Evolutionary conservation across 1,139 yeast genomes (phyloP).

Genomic region (Lodderomyces theae): DNA sequence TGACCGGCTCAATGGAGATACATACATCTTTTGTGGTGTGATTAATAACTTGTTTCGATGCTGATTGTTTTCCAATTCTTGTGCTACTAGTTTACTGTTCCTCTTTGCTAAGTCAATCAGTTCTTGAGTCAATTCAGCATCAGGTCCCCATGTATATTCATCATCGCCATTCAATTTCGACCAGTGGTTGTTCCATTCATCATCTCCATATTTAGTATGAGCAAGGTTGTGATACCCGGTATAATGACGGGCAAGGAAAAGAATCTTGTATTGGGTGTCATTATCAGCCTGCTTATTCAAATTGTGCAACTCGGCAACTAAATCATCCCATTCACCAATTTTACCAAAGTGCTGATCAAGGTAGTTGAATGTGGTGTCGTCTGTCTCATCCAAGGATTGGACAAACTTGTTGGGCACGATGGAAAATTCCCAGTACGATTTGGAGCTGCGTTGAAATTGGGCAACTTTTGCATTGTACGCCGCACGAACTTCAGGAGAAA

Average conservation of each 20-base stretch:
- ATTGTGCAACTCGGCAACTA: slow-evolving; percentile 22
- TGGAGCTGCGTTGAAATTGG: slow-evolving; percentile 12
- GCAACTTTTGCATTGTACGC: slow-evolving; percentile 17
- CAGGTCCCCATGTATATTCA: slow-evolving; percentile 46
- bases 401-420: slow-evolving; percentile 37
- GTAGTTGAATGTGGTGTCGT: slow-evolving; percentile 38
- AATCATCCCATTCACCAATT: slow-evolving; percentile 32
- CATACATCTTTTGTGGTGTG: slow-evolving; percentile 31
- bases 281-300: slow-evolving; percentile 28
- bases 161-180: slow-evolving; percentile 44
- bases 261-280: slow-evolving; percentile 32
- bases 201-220: slow-evolving; percentile 40
- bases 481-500: slow-evolving; percentile 13
- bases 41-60: slow-evolving; percentile 18
- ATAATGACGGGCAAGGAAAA: slow-evolving; percentile 46
- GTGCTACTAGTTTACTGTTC: slow-evolving; percentile 25
- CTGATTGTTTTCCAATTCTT: slow-evolving; percentile 18
- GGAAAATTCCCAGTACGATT: slow-evolving; percentile 34
- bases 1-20: slow-evolving; percentile 39
- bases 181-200: slow-evolving; percentile 45
- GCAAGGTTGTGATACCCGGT: slow-evolving; percentile 48
- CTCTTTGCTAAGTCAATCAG: slow-evolving; percentile 41
- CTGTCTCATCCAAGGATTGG: slow-evolving; percentile 37
- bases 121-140: slow-evolving; percentile 41
- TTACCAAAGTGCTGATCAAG: slow-evolving; percentile 41